Conservation (phyloP, 306 rosid species). For the Luffa acutangula region DNA sequence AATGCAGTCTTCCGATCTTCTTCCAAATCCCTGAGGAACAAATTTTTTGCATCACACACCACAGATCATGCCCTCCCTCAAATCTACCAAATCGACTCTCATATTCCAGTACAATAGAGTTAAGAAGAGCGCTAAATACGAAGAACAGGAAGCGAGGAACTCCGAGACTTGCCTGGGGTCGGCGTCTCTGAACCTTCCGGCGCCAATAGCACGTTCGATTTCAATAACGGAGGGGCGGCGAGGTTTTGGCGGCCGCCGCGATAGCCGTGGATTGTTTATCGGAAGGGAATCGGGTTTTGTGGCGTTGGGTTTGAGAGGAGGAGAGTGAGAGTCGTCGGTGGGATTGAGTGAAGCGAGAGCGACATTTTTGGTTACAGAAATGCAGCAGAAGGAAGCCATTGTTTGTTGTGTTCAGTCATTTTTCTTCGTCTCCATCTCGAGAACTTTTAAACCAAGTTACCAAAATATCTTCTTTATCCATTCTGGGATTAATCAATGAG, state of each 20-base stretch:
- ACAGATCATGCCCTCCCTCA: not conserved
- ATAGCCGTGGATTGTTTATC: not conserved
- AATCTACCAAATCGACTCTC: not conserved
- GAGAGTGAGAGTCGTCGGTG: not conserved
- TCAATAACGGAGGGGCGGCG: constrained; percentile 43
- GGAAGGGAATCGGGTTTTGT: not conserved
- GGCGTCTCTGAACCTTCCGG: constrained; percentile 73
- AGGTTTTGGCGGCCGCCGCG: not conserved
- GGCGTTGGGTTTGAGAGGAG: not conserved
- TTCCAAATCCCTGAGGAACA: constrained; percentile 32
- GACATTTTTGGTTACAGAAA: not conserved
- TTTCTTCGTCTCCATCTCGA: not conserved
- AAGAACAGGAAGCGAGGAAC: not conserved
- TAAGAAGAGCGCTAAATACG: not conserved
- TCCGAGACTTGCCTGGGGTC: constrained; percentile 24
- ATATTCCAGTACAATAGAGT: not conserved
- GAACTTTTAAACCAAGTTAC: not conserved
- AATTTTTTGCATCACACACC: not conserved
- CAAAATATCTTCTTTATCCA: not conserved
- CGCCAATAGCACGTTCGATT: constrained; percentile 68
- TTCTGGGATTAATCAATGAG: too few relatives aligned
- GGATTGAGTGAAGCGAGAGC: constrained; percentile 5
- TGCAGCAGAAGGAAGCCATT: not conserved
- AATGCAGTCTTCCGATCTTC: constrained; percentile 26
- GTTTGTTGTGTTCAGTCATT: not conserved